Percentiles rank a stretch among this genome's conserved stretches.
Evolutionary conservation across 179 eudicot species (phyloP).

Genomic region (Drosera spatulata): DNA sequence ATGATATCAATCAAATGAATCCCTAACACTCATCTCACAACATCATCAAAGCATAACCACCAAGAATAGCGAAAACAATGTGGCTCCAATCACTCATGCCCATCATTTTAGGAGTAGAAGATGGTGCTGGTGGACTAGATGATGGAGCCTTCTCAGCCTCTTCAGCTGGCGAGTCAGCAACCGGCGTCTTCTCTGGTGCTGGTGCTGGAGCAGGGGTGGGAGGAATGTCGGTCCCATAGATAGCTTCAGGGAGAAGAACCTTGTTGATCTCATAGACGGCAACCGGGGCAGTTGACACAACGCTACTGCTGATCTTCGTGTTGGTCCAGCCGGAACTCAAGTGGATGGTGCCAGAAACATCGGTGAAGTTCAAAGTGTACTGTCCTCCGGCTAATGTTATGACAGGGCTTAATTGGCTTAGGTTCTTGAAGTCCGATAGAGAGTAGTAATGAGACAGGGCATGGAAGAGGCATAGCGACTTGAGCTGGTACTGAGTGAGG

Average conservation of each 20-base stretch:
- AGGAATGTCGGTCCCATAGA: conserved; percentile 84
- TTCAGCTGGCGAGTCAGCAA: conserved; percentile 31
- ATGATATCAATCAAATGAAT: too few relatives aligned
- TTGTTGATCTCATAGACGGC: conserved; percentile 67
- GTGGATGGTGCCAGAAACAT: conserved; percentile 48
- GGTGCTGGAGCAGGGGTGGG: conserved; percentile 79
- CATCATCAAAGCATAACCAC: conserved; percentile 29
- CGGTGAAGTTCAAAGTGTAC: conserved; percentile 63
- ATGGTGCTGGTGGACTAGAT: conserved; percentile 17
- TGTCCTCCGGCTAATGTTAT: conserved; percentile 59
- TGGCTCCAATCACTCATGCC: conserved; percentile 19
- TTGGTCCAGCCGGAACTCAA: conserved; percentile 60
- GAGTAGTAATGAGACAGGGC: conserved; percentile 72
- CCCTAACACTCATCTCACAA: conserved; percentile 13
- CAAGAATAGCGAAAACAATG: conserved; percentile 31
- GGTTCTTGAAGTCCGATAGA: conserved; percentile 63
- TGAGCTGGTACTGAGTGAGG: conserved; percentile 73
- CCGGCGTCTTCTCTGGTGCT: conserved; percentile 42
- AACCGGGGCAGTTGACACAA: conserved; percentile 54
- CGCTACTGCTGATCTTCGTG: conserved; percentile 67
- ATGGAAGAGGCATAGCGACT: conserved; percentile 75
- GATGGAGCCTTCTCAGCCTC: conserved; percentile 12
- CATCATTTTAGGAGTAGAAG: conserved; percentile 14
- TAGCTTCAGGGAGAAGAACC: conserved; percentile 76
- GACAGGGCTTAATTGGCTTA: conserved; percentile 48